phyloP scores from a whole-genome alignment of 2,329 filamentous ascomycete genomes.

The Xylaria sp. region DNA sequence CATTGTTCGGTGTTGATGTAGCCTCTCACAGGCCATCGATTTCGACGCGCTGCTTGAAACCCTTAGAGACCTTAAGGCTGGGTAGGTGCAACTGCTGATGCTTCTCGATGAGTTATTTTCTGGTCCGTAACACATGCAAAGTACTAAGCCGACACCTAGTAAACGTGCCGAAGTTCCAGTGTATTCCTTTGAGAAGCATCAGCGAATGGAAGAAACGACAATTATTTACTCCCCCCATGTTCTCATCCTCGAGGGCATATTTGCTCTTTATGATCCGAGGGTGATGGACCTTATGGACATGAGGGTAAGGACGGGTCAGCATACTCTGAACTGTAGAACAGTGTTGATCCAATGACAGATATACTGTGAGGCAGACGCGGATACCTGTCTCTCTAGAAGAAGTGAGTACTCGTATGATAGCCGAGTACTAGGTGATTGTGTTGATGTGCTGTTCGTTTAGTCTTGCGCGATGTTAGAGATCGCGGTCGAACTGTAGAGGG shows the following conservation, averaged over 20 bases:
- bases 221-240: slow-evolving; percentile 97
- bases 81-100: slow-evolving; percentile 64
- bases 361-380: slow-evolving; percentile 95
- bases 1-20: slow-evolving; percentile 41
- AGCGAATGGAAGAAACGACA: slow-evolving; percentile 80
- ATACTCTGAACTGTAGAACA: background rate
- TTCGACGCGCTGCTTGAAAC: slow-evolving; percentile 88
- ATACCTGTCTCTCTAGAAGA: slow-evolving; percentile 90
- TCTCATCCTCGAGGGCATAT: slow-evolving; percentile 93
- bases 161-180: slow-evolving; percentile 91
- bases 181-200: slow-evolving; percentile 95
- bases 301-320: slow-evolving; percentile 65
- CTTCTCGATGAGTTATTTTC: slow-evolving; percentile 1
- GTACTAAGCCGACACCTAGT: slow-evolving; percentile 56
- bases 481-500: slow-evolving; percentile 92
- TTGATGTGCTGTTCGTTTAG: slow-evolving; percentile 55
- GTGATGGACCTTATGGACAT: slow-evolving; percentile 90
- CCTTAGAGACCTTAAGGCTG: slow-evolving; percentile 86
- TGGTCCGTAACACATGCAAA: slow-evolving; percentile 7
- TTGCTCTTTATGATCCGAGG: slow-evolving; percentile 89
- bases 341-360: slow-evolving; percentile 65
- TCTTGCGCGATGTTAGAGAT: slow-evolving; percentile 88
- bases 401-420: slow-evolving; percentile 63
- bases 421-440: background rate
- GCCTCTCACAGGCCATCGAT: slow-evolving; percentile 75